Percentiles rank a stretch among this genome's conserved stretches.
phyloP scores from a whole-genome alignment of 306 rosid species.

The Rosa rugosa region DNA sequence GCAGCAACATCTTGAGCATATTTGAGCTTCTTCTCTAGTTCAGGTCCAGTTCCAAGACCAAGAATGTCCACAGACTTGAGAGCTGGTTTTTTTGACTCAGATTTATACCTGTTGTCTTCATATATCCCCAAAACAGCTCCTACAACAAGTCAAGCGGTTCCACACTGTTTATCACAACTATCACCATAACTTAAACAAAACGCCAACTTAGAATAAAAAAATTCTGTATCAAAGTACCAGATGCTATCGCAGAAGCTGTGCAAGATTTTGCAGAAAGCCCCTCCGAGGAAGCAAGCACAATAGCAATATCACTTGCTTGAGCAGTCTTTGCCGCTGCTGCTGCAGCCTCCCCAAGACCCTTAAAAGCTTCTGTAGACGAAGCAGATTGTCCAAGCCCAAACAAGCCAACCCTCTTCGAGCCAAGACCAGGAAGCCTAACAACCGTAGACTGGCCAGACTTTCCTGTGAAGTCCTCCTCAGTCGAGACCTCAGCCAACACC shows the following conservation, averaged over 20 bases:
- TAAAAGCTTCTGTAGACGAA: slow-evolving; percentile 49
- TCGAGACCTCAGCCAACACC: slow-evolving; percentile 76
- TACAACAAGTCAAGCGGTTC: slow-evolving; percentile 35
- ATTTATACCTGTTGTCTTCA: slow-evolving; percentile 79
- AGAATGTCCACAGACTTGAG: slow-evolving; percentile 72
- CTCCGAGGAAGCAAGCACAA: slow-evolving; percentile 77
- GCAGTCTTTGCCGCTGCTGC: slow-evolving; percentile 80
- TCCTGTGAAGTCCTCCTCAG: slow-evolving; percentile 93
- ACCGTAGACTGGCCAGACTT: slow-evolving; percentile 79
- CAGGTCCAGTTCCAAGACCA: slow-evolving; percentile 89
- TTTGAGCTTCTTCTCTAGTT: slow-evolving; percentile 83
- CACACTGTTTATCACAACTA: slow-evolving; percentile 22
- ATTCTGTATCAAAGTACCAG: slow-evolving; percentile 52
- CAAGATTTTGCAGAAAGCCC: slow-evolving; percentile 58
- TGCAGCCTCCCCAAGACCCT: slow-evolving; percentile 81
- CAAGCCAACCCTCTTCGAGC: slow-evolving; percentile 80
- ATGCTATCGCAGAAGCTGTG: slow-evolving; percentile 74
- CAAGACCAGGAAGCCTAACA: slow-evolving; percentile 75
- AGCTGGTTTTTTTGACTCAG: slow-evolving; percentile 74
- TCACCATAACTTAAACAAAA: slow-evolving; percentile 4
- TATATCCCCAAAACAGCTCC: slow-evolving; percentile 79
- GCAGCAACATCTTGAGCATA: slow-evolving; percentile 74
- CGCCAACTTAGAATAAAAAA: not conserved
- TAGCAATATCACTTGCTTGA: slow-evolving; percentile 67
- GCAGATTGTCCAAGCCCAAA: slow-evolving; percentile 86